Evolutionary conservation across 495 filamentous ascomycete genomes (phyloP).

Genomic region (Daldinia concentrica): DNA sequence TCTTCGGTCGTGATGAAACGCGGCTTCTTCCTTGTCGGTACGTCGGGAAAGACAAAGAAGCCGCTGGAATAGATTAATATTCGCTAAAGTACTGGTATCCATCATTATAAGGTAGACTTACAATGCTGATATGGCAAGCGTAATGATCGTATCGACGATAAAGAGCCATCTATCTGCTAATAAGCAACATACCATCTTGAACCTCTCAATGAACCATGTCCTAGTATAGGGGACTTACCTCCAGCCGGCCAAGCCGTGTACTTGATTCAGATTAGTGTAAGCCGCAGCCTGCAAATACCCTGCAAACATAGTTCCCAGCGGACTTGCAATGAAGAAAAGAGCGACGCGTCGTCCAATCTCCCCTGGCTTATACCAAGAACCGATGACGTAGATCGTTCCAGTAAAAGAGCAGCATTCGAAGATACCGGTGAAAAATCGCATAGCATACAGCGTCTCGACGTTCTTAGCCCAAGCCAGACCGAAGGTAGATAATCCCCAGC

Average conservation of each 20-base stretch:
- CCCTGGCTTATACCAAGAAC: slow-evolving; percentile 44
- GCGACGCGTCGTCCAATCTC: slow-evolving; percentile 44
- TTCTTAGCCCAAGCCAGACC: slow-evolving; percentile 40
- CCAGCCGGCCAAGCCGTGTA: slow-evolving; percentile 59
- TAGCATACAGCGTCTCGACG: slow-evolving; percentile 43
- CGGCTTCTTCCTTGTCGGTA: slow-evolving; percentile 50
- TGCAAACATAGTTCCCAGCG: slow-evolving; percentile 44
- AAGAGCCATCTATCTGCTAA: slow-evolving; percentile 56
- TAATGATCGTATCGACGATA: slow-evolving; percentile 51
- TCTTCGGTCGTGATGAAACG: slow-evolving; percentile 35
- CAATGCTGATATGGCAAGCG: slow-evolving; percentile 54
- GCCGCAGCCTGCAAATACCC: slow-evolving; percentile 60
- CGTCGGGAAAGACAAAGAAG: slow-evolving; percentile 58
- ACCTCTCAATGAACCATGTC: background rate
- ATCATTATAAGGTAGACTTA: slow-evolving; percentile 6
- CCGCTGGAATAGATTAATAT: slow-evolving; percentile 36
- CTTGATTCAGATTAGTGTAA: slow-evolving; percentile 56
- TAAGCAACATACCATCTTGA: background rate
- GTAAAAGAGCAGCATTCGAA: slow-evolving; percentile 57
- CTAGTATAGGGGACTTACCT: slow-evolving; percentile 31
- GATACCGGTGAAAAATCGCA: slow-evolving; percentile 57
- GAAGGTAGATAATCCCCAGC: slow-evolving; percentile 50
- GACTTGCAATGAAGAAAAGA: slow-evolving; percentile 50
- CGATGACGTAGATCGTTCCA: slow-evolving; percentile 41
- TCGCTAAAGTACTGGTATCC: background rate